Base-by-base conservation (phyloP, 257 asterid species). In the Scutellaria barbata region DNA sequence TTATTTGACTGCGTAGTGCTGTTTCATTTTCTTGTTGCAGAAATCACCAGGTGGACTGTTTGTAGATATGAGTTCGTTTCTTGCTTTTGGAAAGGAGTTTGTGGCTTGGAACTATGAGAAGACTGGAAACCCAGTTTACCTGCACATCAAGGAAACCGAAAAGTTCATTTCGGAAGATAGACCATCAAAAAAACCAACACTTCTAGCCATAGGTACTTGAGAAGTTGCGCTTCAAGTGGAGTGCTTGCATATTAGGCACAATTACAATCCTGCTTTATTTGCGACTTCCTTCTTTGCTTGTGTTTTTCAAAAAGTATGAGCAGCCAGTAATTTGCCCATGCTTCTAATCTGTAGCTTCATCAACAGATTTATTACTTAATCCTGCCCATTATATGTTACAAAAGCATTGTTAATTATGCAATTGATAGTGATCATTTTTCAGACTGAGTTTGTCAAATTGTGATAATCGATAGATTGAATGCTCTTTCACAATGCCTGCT, bases 131-230 rank as follows among this genome's bases (percentile, higher is more conserved):
- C 90, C 99, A 8, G 91, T 95, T 47, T 95, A 95, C 71, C 77
- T 95, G 86, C 98, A 89, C 79, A 88, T 95, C 68, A 85, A 82
- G 81, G 97, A 86, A 80, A 87, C 84, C 5, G 57, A 20, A 64
- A 91, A 89, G 87, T 80, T 83, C 9, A 84, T 79, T 69, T 80
- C 86, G 14, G 99, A 95, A 77, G 99, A 92, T 65, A 85, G 99
- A 78, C 99, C 99, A 17, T 83, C 83, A 5, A 95, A 95, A 80
- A 95, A 92, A 77, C 99, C 99, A 35, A 89, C 96, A 72, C 97
- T 83, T 60, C 83, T 95, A 71, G 99, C 97, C 43, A 88, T 95
- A 85, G 99, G 99, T 95, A 87, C 73, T 52, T 48, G 64, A 35
- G 64, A 60, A 20, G 18, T 68, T 54, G 37, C 25, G 13, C 8